Evolutionary conservation across 179 eudicot genomes (phyloP), one percentile per base, ranked within the genome.

Genomic region (Silene noctiflora): DNA sequence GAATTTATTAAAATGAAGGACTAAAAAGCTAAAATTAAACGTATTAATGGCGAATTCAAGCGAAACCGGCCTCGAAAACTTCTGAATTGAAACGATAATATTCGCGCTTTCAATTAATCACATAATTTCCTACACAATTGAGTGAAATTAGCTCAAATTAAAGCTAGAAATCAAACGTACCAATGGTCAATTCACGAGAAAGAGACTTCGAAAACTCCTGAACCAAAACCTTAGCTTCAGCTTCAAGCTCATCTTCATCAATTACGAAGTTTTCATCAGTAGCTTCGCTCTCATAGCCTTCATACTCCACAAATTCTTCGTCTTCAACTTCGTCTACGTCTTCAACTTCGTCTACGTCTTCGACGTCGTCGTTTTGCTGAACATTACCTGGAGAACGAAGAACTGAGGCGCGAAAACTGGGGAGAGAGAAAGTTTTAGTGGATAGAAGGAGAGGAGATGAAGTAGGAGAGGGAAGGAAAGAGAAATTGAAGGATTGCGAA

Each of bases 201-300:
- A 94, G 74, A 35, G 89, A 79, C 31, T 74, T 67, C 14, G 96
- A 84, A 80, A 80, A 92, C 80, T 92, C 97, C 33, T 78, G 82
- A 67, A 79, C 92, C 5, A 76, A 87, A 25, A 63, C 73, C 74
- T 55, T 78, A 6, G 98, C 98, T 81, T 91, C 96, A 73, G 74
- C 81, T 78, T 94, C 96, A 60, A 94, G 88, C 78, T 82, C 92
- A n/a, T 88, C 85, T 46, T 79, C 88, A 77, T 94, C 90, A 16
- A 89, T 20, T 4, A 53, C 75, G 13, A 42, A 76, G 73, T 31
- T 39, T 0, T 60, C 85, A 19, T 81, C 82, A 27, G 42, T 73
- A 3, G 42, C 79, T 19, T 84, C 93, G 21, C 73, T 69, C 19
- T 69, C 73, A 22, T 69, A 69, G 3, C 73, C 73, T 48, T 69